phyloP scores from a whole-genome alignment of 495 filamentous ascomycete species.

The Xylaria flabelliformis region DNA sequence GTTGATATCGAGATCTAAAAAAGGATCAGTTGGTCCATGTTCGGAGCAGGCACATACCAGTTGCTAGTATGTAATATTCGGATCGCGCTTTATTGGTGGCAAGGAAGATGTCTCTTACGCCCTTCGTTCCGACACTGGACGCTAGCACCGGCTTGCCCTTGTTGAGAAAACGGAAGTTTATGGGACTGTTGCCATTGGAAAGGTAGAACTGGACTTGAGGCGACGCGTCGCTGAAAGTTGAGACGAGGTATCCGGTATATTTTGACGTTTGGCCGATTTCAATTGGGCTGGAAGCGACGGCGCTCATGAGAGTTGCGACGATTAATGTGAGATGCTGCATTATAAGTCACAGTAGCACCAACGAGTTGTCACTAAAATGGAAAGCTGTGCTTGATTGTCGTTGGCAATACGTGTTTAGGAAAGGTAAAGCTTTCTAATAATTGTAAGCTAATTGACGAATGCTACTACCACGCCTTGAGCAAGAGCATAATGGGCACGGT shows the following conservation, averaged over 20 bases:
- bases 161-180: conserved; percentile 43
- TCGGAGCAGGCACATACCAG: conserved; percentile 22
- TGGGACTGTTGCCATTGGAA: conserved; percentile 42
- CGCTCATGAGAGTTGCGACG: neutral
- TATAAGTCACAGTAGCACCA: too few relatives aligned
- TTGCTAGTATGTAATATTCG: conserved; percentile 34
- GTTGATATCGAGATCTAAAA: conserved; percentile 33
- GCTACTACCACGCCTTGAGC: too few relatives aligned
- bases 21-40: too few relatives aligned
- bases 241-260: conserved; percentile 45
- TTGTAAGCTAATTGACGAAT: neutral
- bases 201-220: conserved; percentile 49
- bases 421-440: too few relatives aligned
- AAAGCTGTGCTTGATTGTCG: too few relatives aligned
- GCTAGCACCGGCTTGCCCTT: conserved; percentile 42
- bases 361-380: too few relatives aligned
- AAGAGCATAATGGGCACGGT: too few relatives aligned
- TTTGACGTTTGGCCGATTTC: conserved; percentile 26
- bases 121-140: conserved; percentile 44
- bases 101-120: conserved; percentile 45
- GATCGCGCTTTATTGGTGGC: conserved; percentile 39
- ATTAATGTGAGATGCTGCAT: neutral
- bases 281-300: conserved; percentile 21
- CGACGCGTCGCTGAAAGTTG: conserved; percentile 44
- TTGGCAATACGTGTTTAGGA: too few relatives aligned